Conservation (phyloP, 768 basidiomycete genomes). For the Tulasnella sp. region DNA sequence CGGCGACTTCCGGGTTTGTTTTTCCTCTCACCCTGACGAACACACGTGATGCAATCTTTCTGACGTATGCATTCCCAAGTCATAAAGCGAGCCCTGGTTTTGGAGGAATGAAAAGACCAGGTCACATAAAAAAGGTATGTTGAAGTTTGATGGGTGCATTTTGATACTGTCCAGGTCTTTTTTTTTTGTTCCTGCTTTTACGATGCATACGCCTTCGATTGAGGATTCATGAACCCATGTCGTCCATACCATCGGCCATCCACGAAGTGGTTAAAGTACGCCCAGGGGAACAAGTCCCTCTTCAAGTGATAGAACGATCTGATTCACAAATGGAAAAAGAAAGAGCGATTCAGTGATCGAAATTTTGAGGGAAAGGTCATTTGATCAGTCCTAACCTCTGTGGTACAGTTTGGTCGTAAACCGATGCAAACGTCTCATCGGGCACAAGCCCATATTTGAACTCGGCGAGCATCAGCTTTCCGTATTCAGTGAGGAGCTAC, state of each 20-base stretch:
- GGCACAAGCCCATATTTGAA: conserved; percentile 88
- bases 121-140: background rate
- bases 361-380: background rate
- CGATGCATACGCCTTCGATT: conserved; percentile 20
- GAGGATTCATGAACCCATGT: conserved; percentile 33
- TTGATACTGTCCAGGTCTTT: background rate
- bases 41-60: no score
- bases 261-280: conserved; percentile 61
- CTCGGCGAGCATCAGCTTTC: conserved; percentile 66
- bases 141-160: background rate
- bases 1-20: no score
- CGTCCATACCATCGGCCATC: conserved; percentile 41
- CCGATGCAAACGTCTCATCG: conserved; percentile 66
- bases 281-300: conserved; percentile 66
- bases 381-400: conserved; percentile 41
- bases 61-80: no score
- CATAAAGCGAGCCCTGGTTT: no score
- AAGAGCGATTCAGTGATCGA: background rate
- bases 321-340: background rate
- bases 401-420: conserved; percentile 64
- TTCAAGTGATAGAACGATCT: conserved; percentile 82
- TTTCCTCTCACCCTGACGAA: no score
- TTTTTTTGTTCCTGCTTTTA: background rate
- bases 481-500: conserved; percentile 71
- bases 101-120: background rate